phyloP scores from a whole-genome alignment of 164 flowering plant species.

The Chimonanthus praecox region DNA sequence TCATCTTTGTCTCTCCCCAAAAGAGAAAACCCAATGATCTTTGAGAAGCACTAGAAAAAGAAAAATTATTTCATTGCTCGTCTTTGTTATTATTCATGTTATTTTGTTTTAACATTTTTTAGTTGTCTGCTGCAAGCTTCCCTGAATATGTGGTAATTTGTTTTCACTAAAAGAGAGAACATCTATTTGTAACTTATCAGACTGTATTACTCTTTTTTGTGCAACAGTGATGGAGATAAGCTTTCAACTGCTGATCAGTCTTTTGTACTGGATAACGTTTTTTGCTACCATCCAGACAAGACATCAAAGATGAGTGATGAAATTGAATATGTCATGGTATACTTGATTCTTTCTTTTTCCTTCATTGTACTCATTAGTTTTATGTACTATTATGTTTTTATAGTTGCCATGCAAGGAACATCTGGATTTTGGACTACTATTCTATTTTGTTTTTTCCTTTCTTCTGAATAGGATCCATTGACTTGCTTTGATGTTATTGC shows the following conservation, averaged over 20 bases:
- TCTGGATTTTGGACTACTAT: too few relatives aligned
- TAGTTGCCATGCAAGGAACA: too few relatives aligned
- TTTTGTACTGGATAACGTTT: conserved; percentile 59
- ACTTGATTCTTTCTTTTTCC: conserved; percentile 2
- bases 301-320: conserved; percentile 66
- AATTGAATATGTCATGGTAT: conserved; percentile 70
- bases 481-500: too few relatives aligned
- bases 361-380: neutral
- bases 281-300: conserved; percentile 80
- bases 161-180: neutral
- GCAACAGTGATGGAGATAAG: conserved; percentile 67
- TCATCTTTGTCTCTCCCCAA: too few relatives aligned
- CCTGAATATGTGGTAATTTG: neutral
- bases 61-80: too few relatives aligned
- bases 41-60: too few relatives aligned
- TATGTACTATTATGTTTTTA: too few relatives aligned
- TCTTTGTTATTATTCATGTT: too few relatives aligned
- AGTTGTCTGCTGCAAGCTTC: neutral
- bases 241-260: conserved; percentile 67
- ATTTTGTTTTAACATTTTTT: neutral
- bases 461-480: neutral
- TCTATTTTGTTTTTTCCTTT: neutral
- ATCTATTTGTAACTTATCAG: neutral
- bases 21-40: too few relatives aligned
- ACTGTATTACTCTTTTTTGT: too few relatives aligned